Base-by-base conservation (phyloP, 805 yeast genomes). In the Saturnispora gosingensis region DNA sequence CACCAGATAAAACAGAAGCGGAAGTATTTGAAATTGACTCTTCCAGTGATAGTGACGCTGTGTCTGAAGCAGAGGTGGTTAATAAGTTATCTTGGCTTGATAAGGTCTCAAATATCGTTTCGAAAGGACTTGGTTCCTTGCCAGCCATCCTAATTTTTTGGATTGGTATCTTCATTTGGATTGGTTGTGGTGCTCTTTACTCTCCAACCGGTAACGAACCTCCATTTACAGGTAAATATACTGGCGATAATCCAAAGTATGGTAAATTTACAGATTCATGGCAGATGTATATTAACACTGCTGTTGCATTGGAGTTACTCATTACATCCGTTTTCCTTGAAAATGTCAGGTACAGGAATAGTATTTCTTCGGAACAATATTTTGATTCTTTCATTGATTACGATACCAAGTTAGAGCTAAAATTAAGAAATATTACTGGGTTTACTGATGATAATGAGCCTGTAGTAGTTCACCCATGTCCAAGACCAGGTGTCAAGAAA, bases 241-340 rank as follows among this genome's bases (percentile, higher is more conserved):
- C 44, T 24, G 44, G 44, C 22, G 25, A 27, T 27, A 40, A 40
- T 24, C 44, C 44, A 9, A 18, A 40, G 11, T 54, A 57, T 28
- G 61, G 40, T 43, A 61, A 54, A 38, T 71, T 66, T 48, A 61
- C 69, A 49, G 62, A 69, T 51, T 54, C 51, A 24, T 71, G 75
- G 75, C 75, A 71, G 58, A 59, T 71, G 64, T 68, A 67, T 53
- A 69, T 71, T 34, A 71, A 71, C 54, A 69, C 73, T 13, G 72
- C 73, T 4, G 63, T 64, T 3, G 74, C 75, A 1, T 72, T 70
- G 5, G 63, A 62, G 18, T 53, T 71, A 11, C 54, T 68, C 9
- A 59, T 70, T 10, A 61, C 67, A 20, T 61, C 68, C 18, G 62
- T 67, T 30, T 67, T 72, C 49, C 55, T 72, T 34, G 72, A 72